phyloP scores from a whole-genome alignment of 331 rosid genomes.

The Erythrophleum ivorense region DNA sequence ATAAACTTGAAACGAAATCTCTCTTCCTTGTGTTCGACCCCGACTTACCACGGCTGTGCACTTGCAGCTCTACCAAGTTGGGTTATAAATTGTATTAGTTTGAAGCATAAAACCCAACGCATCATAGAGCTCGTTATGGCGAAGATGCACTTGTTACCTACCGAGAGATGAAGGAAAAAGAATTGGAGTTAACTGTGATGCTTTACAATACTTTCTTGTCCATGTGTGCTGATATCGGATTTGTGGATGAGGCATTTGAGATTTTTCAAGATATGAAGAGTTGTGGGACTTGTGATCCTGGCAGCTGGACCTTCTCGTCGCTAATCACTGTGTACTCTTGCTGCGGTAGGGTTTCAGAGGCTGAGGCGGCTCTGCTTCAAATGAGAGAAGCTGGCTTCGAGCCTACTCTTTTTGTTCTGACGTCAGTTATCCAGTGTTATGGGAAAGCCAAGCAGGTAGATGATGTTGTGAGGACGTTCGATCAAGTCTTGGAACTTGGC shows the following conservation, averaged over 20 bases:
- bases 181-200: slow-evolving; percentile 57
- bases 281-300: slow-evolving; percentile 58
- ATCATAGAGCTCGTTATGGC: slow-evolving; percentile 67
- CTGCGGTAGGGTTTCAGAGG: slow-evolving; percentile 71
- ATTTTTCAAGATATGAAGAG: slow-evolving; percentile 73
- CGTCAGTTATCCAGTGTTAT: slow-evolving; percentile 87
- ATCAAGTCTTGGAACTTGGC: slow-evolving; percentile 66
- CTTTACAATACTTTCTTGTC: slow-evolving; percentile 76
- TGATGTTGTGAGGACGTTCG: slow-evolving; percentile 76
- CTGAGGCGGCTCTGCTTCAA: slow-evolving; percentile 67
- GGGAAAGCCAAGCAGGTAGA: slow-evolving; percentile 82
- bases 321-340: slow-evolving; percentile 80
- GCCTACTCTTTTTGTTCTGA: slow-evolving; percentile 81
- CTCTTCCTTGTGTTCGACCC: too few relatives aligned
- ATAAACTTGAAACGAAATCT: too few relatives aligned
- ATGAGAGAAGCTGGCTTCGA: slow-evolving; percentile 80
- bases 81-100: too few relatives aligned
- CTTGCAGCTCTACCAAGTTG: too few relatives aligned
- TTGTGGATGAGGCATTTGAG: slow-evolving; percentile 62
- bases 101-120: too few relatives aligned
- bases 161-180: slow-evolving; percentile 82
- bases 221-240: slow-evolving; percentile 89
- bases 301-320: slow-evolving; percentile 91
- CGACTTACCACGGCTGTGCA: too few relatives aligned
- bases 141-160: slow-evolving; percentile 72